These are phyloP conservation scores for Boletus smithii DNA, from an alignment of 1,284 basidiomycete species.

Conservation along the genomic window DNA sequence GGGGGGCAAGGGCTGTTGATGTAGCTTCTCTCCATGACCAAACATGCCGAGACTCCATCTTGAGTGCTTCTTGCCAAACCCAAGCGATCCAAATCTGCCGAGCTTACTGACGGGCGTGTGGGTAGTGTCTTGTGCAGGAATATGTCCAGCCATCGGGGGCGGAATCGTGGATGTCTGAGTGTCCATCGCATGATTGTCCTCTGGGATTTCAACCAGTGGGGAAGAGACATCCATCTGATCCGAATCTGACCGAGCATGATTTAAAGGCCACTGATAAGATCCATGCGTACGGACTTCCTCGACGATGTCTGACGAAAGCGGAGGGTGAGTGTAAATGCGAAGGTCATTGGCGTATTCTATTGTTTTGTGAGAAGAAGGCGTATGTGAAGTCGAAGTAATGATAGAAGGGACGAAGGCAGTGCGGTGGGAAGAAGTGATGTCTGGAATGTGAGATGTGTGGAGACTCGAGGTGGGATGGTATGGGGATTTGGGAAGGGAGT, in stretches of 20 bases:
- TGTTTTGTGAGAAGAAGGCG: constrained; percentile 34
- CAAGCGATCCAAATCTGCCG: constrained; percentile 50
- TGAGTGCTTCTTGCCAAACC: constrained; percentile 63
- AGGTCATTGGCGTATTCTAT: constrained; percentile 37
- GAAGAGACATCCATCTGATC: constrained; percentile 59
- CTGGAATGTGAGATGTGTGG: constrained; percentile 41
- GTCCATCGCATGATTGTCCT: constrained; percentile 45
- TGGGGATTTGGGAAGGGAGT: constrained; percentile 37
- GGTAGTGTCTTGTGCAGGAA: constrained; percentile 29
- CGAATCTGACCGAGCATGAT: constrained; percentile 43
- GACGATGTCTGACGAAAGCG: constrained; percentile 33
- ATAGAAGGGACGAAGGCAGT: constrained; percentile 49
- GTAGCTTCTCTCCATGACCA: constrained; percentile 67
- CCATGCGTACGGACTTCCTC: constrained; percentile 39
- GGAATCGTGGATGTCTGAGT: constrained; percentile 51
- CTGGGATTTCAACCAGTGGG: constrained; percentile 43
- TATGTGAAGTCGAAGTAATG: constrained; percentile 34
- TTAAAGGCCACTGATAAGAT: constrained; percentile 29
- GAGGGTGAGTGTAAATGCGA: constrained; percentile 30
- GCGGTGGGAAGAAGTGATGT: constrained; percentile 55
- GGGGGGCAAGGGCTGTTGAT: constrained; percentile 58
- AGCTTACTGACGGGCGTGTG: constrained; percentile 48
- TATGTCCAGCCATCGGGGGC: constrained; percentile 34
- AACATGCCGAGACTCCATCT: constrained; percentile 72
- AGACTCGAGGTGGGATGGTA: constrained; percentile 34